Percentiles rank a stretch among this genome's conserved stretches.
Evolutionary conservation across 257 asterid genomes (phyloP).

Genomic region (Solanum chiquidenum): DNA sequence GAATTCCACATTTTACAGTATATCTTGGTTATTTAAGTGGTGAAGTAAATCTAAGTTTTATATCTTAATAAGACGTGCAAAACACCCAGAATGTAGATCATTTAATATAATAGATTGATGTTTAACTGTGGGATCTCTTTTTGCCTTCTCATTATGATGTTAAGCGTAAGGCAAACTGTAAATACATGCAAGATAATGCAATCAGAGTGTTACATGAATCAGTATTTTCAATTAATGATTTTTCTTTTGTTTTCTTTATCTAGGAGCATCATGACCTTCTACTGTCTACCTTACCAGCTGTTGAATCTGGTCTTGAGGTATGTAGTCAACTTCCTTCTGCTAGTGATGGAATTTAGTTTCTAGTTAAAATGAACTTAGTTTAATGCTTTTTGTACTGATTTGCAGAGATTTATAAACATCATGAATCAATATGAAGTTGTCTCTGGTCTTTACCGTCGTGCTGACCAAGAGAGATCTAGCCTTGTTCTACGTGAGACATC

Average conservation of each 20-base stretch:
- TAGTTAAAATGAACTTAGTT: constrained; percentile 4
- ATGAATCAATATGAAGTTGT: constrained; percentile 76
- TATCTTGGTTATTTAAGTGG: neutral
- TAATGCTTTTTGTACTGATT: constrained; percentile 16
- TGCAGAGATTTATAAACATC: constrained; percentile 61
- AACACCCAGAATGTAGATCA: neutral
- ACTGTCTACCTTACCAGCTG: constrained; percentile 69
- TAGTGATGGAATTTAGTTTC: constrained; percentile 13
- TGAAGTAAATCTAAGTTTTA: neutral
- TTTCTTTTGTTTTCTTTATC: constrained; percentile 12
- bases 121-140: neutral
- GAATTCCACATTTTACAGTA: neutral
- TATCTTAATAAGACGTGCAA: neutral
- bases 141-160: neutral
- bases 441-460: constrained; percentile 57
- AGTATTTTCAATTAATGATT: neutral
- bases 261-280: constrained; percentile 97
- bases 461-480: constrained; percentile 75
- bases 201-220: neutral
- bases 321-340: constrained; percentile 17
- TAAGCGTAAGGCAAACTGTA: neutral
- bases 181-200: neutral
- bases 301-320: constrained; percentile 88
- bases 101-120: neutral
- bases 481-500: constrained; percentile 73